Evolutionary conservation across 495 filamentous ascomycete genomes (phyloP).

Genomic region (Trichoderma erinaceum): DNA sequence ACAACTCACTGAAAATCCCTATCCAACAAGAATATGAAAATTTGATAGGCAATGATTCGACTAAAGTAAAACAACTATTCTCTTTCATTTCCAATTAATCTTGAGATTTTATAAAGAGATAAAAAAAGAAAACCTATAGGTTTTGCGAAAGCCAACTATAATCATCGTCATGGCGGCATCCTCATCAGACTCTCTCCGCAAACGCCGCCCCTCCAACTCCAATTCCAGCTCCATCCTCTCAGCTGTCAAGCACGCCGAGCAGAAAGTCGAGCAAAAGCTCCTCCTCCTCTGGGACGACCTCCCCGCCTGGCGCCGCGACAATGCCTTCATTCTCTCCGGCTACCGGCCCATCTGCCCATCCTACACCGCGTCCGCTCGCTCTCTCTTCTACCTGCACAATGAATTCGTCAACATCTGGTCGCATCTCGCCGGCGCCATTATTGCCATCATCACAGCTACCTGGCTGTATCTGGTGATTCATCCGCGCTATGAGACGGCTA

Average conservation of each 20-base stretch:
- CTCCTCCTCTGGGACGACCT: constrained; percentile 31
- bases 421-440: constrained; percentile 33
- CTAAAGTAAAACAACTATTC: no score
- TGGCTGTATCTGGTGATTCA: constrained; percentile 37
- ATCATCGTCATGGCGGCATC: background rate
- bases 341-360: constrained; percentile 65
- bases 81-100: background rate
- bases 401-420: constrained; percentile 43
- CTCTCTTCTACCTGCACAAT: constrained; percentile 51
- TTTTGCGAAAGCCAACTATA: no score
- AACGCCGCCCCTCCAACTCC: constrained; percentile 6
- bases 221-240: background rate
- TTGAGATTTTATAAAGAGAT: background rate
- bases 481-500: constrained; percentile 63
- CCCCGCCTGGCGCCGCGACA: constrained; percentile 38
- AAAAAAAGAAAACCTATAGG: background rate
- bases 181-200: constrained; percentile 5
- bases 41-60: no score
- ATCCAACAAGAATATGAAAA: no score
- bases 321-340: constrained; percentile 64
- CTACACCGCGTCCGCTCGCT: constrained; percentile 54
- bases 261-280: constrained; percentile 23
- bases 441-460: constrained; percentile 27
- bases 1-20: background rate
- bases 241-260: constrained; percentile 22